Conservation (phyloP, 2,329 filamentous ascomycete genomes). For the Aspergillus piperis region DNA sequence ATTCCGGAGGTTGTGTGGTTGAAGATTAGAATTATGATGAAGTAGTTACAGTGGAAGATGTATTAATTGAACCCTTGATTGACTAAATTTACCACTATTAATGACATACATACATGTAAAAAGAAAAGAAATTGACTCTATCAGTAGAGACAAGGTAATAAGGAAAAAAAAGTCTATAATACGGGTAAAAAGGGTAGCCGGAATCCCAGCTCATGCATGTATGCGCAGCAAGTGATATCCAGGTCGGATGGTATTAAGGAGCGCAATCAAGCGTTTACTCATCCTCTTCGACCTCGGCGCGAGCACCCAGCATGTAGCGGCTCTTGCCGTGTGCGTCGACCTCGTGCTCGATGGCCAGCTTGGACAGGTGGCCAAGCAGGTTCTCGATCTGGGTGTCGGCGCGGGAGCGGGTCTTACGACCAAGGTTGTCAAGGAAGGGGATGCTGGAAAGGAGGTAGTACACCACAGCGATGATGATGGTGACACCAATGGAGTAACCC, state of each 20-base stretch:
- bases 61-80: slow-evolving; percentile 34
- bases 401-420: slow-evolving; percentile 53
- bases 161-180: slow-evolving; percentile 42
- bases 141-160: slow-evolving; percentile 33
- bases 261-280: slow-evolving; percentile 39
- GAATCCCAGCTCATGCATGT: slow-evolving; percentile 31
- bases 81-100: slow-evolving; percentile 43
- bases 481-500: slow-evolving; percentile 56
- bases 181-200: slow-evolving; percentile 31
- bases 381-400: slow-evolving; percentile 58
- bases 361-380: slow-evolving; percentile 54
- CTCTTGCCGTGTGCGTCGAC: slow-evolving; percentile 48
- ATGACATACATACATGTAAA: slow-evolving; percentile 46
- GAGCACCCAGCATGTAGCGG: slow-evolving; percentile 46
- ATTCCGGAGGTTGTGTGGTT: neutral
- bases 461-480: slow-evolving; percentile 54
- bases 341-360: slow-evolving; percentile 55
- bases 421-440: slow-evolving; percentile 52
- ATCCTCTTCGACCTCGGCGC: slow-evolving; percentile 47
- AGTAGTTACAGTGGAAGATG: neutral
- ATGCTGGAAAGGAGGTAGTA: slow-evolving; percentile 53
- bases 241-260: slow-evolving; percentile 31
- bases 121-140: slow-evolving; percentile 40
- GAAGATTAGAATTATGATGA: neutral
- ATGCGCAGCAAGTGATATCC: slow-evolving; percentile 38